Conservation (phyloP, 768 basidiomycete genomes). For the Mycena galericulata region DNA sequence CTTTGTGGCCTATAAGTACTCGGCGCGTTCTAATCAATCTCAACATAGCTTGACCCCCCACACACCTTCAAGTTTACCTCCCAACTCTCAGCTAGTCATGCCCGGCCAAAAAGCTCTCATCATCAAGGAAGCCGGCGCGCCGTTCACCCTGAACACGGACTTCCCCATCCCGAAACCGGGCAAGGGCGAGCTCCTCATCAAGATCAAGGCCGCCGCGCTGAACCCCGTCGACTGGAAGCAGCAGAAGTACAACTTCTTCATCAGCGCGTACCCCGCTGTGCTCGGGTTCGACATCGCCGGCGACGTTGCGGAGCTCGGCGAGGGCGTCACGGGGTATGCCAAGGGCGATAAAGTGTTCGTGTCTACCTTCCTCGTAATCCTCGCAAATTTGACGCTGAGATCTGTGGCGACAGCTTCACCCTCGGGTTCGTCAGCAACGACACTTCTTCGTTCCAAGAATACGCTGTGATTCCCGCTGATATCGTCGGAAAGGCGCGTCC, state of each 20-base stretch:
- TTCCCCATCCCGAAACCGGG: slow-evolving; percentile 40
- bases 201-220: slow-evolving; percentile 52
- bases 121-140: background rate
- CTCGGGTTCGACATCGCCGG: background rate
- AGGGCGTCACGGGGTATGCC: too few species aligned
- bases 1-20: too few species aligned
- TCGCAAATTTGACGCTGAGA: too few species aligned
- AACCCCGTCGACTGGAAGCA: slow-evolving; percentile 61
- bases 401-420: background rate
- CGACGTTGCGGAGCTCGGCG: too few species aligned
- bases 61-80: too few species aligned
- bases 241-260: slow-evolving; percentile 33
- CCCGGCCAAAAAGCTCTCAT: slow-evolving; percentile 6
- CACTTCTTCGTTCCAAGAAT: background rate
- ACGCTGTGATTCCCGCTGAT: background rate
- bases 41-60: too few species aligned
- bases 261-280: background rate
- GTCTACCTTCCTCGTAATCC: too few species aligned
- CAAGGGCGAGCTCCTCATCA: slow-evolving; percentile 55
- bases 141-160: background rate
- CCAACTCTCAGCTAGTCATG: too few species aligned
- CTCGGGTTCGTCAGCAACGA: background rate
- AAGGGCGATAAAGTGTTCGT: too few species aligned
- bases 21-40: too few species aligned
- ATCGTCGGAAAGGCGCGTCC: background rate